These are phyloP conservation scores for Beta corolliflora DNA, from an alignment of 179 eudicot species.

Conservation along the genomic window DNA sequence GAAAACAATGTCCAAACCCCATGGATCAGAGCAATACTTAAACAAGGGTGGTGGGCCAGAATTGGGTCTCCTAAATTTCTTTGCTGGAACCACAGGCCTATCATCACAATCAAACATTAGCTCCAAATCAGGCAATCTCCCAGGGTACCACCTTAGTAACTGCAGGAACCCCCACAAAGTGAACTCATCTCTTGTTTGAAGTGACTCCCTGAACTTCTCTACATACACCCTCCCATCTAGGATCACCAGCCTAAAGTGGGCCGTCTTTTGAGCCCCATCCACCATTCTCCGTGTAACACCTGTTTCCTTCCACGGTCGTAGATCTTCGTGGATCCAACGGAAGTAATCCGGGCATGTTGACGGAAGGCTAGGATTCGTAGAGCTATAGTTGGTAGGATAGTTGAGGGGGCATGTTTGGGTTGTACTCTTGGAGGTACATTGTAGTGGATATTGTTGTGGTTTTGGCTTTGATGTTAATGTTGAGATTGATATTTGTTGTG, in stretches of 20 bases:
- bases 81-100: slow-evolving; percentile 46
- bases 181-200: slow-evolving; percentile 66
- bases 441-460: slow-evolving; percentile 24
- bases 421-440: slow-evolving; percentile 19
- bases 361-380: slow-evolving; percentile 25
- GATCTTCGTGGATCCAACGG: slow-evolving; percentile 86
- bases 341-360: slow-evolving; percentile 67
- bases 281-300: slow-evolving; percentile 67
- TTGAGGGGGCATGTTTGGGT: slow-evolving; percentile 46
- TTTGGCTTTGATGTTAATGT: not conserved
- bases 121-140: slow-evolving; percentile 77
- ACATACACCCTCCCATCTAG: slow-evolving; percentile 61
- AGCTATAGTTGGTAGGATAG: slow-evolving; percentile 33
- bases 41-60: slow-evolving; percentile 72
- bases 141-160: slow-evolving; percentile 66
- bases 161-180: slow-evolving; percentile 80
- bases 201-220: slow-evolving; percentile 50
- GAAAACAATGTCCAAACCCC: slow-evolving; percentile 69
- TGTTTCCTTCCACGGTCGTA: slow-evolving; percentile 61
- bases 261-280: slow-evolving; percentile 50
- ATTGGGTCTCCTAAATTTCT: slow-evolving; percentile 32
- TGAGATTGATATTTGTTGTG: not conserved
- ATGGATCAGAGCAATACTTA: slow-evolving; percentile 61
- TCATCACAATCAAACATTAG: slow-evolving; percentile 76
- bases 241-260: slow-evolving; percentile 59